Evolutionary conservation across 2,329 filamentous ascomycete genomes (phyloP).

Genomic region (Exophiala viscosa): DNA sequence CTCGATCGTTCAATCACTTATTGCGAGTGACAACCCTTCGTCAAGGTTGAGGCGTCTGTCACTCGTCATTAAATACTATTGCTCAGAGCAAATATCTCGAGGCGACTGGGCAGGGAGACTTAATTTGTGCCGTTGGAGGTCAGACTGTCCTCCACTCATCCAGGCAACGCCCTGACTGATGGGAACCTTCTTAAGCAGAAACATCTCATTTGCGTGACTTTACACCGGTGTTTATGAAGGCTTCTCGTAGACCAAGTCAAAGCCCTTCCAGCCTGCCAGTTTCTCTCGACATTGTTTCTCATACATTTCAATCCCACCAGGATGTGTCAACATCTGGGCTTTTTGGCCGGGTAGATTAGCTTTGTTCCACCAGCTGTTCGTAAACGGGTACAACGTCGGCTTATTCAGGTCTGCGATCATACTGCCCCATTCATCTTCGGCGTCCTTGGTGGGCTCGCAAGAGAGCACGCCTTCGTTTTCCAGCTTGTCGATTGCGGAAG

Average conservation of each 20-base stretch:
- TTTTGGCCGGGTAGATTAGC: slow-evolving; percentile 52
- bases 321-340: slow-evolving; percentile 9
- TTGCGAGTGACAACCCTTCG: too few species aligned
- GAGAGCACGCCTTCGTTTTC: slow-evolving; percentile 44
- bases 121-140: too few species aligned
- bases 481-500: slow-evolving; percentile 50
- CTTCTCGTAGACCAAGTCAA: neutral
- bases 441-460: slow-evolving; percentile 48
- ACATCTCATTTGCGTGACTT: too few species aligned
- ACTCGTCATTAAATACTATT: too few species aligned
- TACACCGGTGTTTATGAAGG: too few species aligned
- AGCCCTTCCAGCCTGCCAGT: slow-evolving; percentile 8
- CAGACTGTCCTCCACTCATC: too few species aligned
- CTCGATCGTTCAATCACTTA: too few species aligned
- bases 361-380: slow-evolving; percentile 54
- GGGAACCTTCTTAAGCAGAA: too few species aligned
- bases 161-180: too few species aligned
- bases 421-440: slow-evolving; percentile 48
- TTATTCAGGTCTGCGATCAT: slow-evolving; percentile 46
- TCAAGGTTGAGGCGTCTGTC: too few species aligned
- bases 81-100: too few species aligned
- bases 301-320: slow-evolving; percentile 11
- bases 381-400: slow-evolving; percentile 47
- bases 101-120: too few species aligned
- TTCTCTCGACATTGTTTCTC: slow-evolving; percentile 4